Percentiles rank a stretch among this genome's conserved stretches.
These are phyloP conservation scores for Phytopythium litorale DNA, from an alignment of 352 stramenopile species.

Conservation along the genomic window DNA sequence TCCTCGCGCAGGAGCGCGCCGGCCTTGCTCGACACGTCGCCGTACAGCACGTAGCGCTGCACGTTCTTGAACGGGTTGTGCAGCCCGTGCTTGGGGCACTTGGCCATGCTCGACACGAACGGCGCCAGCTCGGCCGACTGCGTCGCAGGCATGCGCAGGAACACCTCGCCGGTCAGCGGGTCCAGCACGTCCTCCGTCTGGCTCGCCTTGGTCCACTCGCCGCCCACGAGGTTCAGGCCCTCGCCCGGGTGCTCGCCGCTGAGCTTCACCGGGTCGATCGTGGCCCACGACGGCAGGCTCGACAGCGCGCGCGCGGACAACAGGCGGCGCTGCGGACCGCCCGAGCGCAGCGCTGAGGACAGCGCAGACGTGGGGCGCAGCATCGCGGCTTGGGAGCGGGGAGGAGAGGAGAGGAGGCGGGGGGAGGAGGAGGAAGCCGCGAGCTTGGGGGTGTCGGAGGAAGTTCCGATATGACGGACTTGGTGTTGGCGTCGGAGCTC, in stretches of 20 bases:
- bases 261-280: constrained; percentile 85
- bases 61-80: constrained; percentile 99
- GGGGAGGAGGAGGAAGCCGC: constrained; percentile 15
- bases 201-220: constrained; percentile 78
- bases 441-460: not conserved
- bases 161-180: constrained; percentile 93
- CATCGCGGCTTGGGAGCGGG: constrained; percentile 1
- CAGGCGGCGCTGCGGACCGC: constrained; percentile 14
- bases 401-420: no score
- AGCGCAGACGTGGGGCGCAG: constrained; percentile 23
- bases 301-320: constrained; percentile 37
- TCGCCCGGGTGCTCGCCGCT: constrained; percentile 71
- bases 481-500: not conserved
- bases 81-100: constrained; percentile 94
- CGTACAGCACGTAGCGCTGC: constrained; percentile 81
- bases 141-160: constrained; percentile 94
- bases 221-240: constrained; percentile 92
- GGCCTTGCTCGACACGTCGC: constrained; percentile 79
- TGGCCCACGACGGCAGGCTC: constrained; percentile 89
- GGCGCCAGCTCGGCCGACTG: constrained; percentile 83
- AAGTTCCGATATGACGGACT: constrained; percentile 7
- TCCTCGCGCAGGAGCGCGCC: constrained; percentile 81
- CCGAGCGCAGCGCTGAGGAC: constrained; percentile 9
- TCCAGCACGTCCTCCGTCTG: constrained; percentile 89
- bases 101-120: constrained; percentile 92